Base-by-base conservation (phyloP, 2,329 filamentous ascomycete species). In the Fusarium sambucinum region DNA sequence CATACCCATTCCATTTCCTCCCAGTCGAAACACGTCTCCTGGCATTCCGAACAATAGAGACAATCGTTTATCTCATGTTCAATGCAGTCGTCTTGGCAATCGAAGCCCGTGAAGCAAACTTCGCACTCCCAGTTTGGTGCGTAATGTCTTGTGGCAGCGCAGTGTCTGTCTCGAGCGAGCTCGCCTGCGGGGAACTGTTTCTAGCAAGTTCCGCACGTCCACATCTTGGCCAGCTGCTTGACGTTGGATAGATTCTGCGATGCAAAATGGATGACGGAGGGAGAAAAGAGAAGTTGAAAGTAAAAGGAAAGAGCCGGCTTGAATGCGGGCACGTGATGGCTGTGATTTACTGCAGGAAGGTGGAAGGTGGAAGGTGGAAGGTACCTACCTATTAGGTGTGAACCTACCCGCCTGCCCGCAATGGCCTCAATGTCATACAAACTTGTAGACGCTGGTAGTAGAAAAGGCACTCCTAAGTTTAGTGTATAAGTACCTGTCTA, bases 1-100 rank as follows among this genome's bases (percentile, higher is more conserved):
- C 41, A 52, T n/a, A 53, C 66, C 53, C 58, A 55, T 6, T 23
- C 16, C 6, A 55, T 55, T 11, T 12, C 37, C n/a, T 48, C 27
- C 40, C 35, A 55, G 27, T 25, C 25, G 13, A 12, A 55, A 12
- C 55, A 69, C 19, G 33, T 40, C 6, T 32, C 38, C 4, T 53
- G 38, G 5, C 59, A 59, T 7, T 74, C 68, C 0, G 7, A 13
- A 55, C 80, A 82, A 54, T 77, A 78, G 16, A 60, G 17, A 27
- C 80, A 77, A 0, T 66, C 33, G 0, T 75, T 56, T 23, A 73
- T 45, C 47, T 78, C 73, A 41, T 80, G 78, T 0, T 71, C 6
- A 4, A 42, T 1, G 13, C 61, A 40, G 11, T 66, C 69, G 2
- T 41, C 16, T 3, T 60, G 19, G 13, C 44, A 58, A 11, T 25